phyloP scores from a whole-genome alignment of 805 yeast genomes.

The Candida silvatica region DNA sequence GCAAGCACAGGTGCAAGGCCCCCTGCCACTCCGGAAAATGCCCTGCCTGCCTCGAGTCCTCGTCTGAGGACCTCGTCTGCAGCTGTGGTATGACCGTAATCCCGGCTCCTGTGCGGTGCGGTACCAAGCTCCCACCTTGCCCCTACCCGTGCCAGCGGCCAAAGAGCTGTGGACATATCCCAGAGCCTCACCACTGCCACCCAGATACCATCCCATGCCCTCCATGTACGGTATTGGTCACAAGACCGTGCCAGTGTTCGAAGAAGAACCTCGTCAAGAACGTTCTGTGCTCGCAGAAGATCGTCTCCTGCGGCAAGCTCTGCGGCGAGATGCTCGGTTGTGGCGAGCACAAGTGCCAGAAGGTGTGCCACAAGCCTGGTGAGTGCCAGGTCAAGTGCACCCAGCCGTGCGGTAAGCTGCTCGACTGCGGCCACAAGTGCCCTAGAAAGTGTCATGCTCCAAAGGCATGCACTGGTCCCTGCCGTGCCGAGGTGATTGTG shows the following conservation, averaged over 20 bases:
- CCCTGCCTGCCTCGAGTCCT: constrained; percentile 70
- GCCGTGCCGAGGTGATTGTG: constrained; percentile 41
- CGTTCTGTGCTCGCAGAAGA: constrained; percentile 59
- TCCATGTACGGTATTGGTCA: constrained; percentile 48
- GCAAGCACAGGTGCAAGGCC: constrained; percentile 55
- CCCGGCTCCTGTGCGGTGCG: constrained; percentile 81
- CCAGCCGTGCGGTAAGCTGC: constrained; percentile 44
- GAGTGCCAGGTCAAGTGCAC: constrained; percentile 56
- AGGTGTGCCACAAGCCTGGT: constrained; percentile 47
- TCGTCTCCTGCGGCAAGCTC: constrained; percentile 58
- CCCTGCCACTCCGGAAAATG: constrained; percentile 78
- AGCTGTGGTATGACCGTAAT: constrained; percentile 74
- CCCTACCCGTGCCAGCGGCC: constrained; percentile 53
- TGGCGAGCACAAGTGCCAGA: constrained; percentile 45
- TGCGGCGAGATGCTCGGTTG: constrained; percentile 45
- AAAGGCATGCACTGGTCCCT: constrained; percentile 41
- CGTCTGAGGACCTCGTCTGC: constrained; percentile 72
- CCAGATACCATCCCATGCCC: constrained; percentile 60
- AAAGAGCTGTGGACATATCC: constrained; percentile 60
- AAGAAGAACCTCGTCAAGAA: constrained; percentile 37
- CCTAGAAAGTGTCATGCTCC: constrained; percentile 56
- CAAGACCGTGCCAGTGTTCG: constrained; percentile 23
- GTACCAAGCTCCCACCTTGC: constrained; percentile 59
- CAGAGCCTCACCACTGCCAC: constrained; percentile 71
- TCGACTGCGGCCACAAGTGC: constrained; percentile 67